Base-by-base conservation (phyloP, 2,329 filamentous ascomycete genomes). In the Pseudocercospora ulei region DNA sequence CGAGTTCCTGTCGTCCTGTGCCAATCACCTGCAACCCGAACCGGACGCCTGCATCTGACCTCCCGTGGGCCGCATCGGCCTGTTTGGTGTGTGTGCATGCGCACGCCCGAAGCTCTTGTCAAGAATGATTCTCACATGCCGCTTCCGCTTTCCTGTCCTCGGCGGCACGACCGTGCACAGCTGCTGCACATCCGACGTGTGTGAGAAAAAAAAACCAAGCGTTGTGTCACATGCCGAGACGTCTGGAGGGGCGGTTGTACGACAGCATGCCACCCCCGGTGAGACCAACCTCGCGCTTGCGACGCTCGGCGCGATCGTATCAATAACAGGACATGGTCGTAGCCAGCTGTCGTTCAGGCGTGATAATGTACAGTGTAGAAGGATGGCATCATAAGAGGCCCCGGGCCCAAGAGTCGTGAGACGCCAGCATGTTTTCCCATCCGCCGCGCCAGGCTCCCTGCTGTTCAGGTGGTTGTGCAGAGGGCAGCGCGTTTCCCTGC, bases 341-440 rank as follows among this genome's bases (percentile, higher is more conserved):
- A 26, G 24, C 24, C 34, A 36, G 34, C 30, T 33, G 36, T 39
- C 43, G 35, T 39, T 43, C 36, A 38, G 24, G 37, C 43, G 35
- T 43, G 28, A 46, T 45, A 35, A 38, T 43, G 35, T 43, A 43
- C 37, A 42, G 31, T 22, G 35, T 30, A 31, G 38, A n/a, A 22
- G 7, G 25, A 20, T 33, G n/a, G 30, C 30, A 23, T 33, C 14
- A 22, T 33, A 6, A 33, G 20, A 33, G 20, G 17, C 30, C 30
- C 30, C 17, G n/a, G 18, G 6, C 23, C 30, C 20, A 33, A 23
- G 30, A 35, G 44, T 46, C 44, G 44, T 46, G 44, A 43, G 44
- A 43, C 44, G 37, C 33, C 44, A 23, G 25, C 30, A 36, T 39
- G 22, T 43, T 27, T 22, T 14, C 25, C 27, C 37, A 20, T 20